phyloP scores from a whole-genome alignment of 345 rosid species.

The Microcos paniculata region DNA sequence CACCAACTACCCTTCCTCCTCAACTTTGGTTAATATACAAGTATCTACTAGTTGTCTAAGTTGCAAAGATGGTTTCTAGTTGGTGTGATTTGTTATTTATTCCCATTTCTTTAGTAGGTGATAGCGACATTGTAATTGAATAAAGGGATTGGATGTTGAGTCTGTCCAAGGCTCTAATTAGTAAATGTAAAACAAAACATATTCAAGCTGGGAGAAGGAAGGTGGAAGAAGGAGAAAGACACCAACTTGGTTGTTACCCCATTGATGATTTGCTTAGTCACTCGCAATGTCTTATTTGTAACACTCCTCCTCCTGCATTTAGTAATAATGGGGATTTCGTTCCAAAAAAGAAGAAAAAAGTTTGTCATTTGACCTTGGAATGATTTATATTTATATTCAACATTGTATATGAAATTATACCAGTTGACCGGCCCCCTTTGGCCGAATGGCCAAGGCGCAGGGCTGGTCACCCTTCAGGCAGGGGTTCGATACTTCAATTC shows the following conservation, averaged over 20 bases:
- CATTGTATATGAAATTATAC: no score
- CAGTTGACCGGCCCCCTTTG: no score
- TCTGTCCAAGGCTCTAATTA: not conserved
- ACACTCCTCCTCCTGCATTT: conserved; percentile 1
- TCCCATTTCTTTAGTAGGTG: not conserved
- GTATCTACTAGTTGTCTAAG: no score
- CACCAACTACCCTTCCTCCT: not conserved
- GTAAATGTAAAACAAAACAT: not conserved
- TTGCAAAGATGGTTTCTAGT: not conserved
- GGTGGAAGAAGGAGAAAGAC: not conserved
- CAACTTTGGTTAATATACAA: not conserved
- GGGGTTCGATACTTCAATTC: no score
- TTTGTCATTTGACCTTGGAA: not conserved
- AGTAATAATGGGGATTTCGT: not conserved
- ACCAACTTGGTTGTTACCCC: not conserved
- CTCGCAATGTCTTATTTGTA: not conserved
- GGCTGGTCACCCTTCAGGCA: no score
- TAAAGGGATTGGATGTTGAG: conserved; percentile 2
- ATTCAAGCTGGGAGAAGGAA: not conserved
- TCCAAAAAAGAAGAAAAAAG: not conserved
- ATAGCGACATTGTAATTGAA: not conserved
- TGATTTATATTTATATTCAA: not conserved
- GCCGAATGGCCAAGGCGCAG: no score
- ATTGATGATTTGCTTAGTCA: not conserved
- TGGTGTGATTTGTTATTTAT: not conserved